Base-by-base conservation (phyloP, 805 yeast species). In the Candida krabiensis region DNA sequence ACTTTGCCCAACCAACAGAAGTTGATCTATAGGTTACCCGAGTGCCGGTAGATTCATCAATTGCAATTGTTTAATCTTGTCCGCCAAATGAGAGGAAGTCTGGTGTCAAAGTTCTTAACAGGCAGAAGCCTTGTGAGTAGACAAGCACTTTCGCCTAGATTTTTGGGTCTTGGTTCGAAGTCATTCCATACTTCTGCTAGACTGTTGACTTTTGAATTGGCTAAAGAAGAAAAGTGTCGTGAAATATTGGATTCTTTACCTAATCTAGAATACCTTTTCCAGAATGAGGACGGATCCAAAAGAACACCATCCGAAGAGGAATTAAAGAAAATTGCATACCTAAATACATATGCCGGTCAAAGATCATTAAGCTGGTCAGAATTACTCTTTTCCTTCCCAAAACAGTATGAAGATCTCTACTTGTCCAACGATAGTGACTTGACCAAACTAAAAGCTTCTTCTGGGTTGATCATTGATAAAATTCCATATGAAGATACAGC, bases 401-500 rank as follows among this genome's bases (percentile, higher is more conserved):
- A 64, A 45, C 79, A 83, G 56, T 54, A 68, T 33, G 71, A 74
- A 55, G 66, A 66, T 33, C 67, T 82, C 51, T 80, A 70, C 56
- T 61, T 71, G 44, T 79, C 74, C 55, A 86, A 86, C 67, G 71
- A 80, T 30, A 70, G 68, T 35, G 84, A 77, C 58, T 72, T 86
- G 53, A 64, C 64, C 46, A 73, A 72, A 56, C 76, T 80, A 49
- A 74, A 77, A 49, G 72, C 76, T 15, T 63, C 72, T 17, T 76
- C 82, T 26, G 81, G 83, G 33, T 70, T 77, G 52, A 82, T 86
- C 52, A 73, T 87, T 48, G 96, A 86, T 61, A 86, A 86, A 65
- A 77, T 86, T 42, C 95, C 96, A 30, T 85, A 77, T 60, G 85
- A 81, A 64, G 93, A 84, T 63, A 80, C 83, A 29, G 69, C 79